Base-by-base conservation (phyloP, 257 asterid species). In the Buddleja alternifolia region DNA sequence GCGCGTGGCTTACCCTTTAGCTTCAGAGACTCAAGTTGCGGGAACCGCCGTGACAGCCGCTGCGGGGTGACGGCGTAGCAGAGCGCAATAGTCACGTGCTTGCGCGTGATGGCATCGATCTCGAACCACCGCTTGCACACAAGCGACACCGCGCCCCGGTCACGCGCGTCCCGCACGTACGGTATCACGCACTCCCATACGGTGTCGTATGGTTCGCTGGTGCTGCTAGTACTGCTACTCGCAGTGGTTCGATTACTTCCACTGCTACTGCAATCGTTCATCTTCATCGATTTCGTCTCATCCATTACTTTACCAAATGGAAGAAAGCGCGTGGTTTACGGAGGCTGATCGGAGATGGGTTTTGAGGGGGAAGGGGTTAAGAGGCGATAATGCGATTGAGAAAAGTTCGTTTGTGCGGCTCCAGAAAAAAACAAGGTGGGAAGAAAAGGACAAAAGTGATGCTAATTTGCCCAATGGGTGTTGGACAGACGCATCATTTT, bases 1-100 rank as follows among this genome's bases (percentile, higher is more conserved):
- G 97, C 96, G 42, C 97, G 88, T 8, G 97, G 97, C 86, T 86
- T 88, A 8, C 96, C 96, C 72, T 90, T 88, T 3, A 90, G 81
- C 77, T 86, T 84, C 54, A 90, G 76, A 29, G 92, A 84, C 82
- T 88, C 90, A 9, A 90, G 78, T 4, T 81, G 79, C 3, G 89
- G 84, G 67, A 90, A 90, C 64, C 97, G 81, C 50, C 74, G 58
- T 0, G 88, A 77, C 21, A 90, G 78, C 66, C 55, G 86, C 42
- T 20, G 21, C 12, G 97, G 97, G 3, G 86, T 75, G 24, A 87
- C 80, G 11, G 92, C 67, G 71, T 90, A 90, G 72, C 97, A 90
- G 12, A 90, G 70, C 3, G 95, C 90, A 55, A 90, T 85, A 0
- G 95, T 90, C 9, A 90, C 83, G 63, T 87, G 95, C 74, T 84